Evolutionary conservation across 1,284 basidiomycete genomes (phyloP).

Genomic region (Xerocomus minutiporus): DNA sequence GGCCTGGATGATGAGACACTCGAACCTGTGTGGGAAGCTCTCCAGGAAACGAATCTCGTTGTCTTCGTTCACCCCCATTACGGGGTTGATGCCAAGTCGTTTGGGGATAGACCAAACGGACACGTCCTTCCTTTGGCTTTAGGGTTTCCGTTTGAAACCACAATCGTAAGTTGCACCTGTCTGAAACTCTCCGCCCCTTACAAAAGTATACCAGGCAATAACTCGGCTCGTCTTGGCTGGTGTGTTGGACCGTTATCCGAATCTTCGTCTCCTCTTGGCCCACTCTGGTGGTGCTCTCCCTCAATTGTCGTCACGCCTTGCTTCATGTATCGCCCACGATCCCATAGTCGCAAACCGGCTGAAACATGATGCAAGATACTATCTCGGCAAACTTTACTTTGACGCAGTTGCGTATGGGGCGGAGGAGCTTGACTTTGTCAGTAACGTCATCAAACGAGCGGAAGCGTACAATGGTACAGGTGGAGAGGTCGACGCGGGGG

Average conservation of each 20-base stretch:
- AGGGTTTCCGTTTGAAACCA: conserved; percentile 87
- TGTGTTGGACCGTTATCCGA: conserved; percentile 71
- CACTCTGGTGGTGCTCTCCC: conserved; percentile 83
- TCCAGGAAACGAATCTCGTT: conserved; percentile 62
- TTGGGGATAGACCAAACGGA: conserved; percentile 74
- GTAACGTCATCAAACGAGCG: conserved; percentile 63
- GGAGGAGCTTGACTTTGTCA: conserved; percentile 76
- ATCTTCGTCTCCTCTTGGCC: conserved; percentile 71
- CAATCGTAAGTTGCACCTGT: conserved; percentile 52
- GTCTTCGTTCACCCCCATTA: conserved; percentile 84
- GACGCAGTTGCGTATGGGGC: conserved; percentile 83
- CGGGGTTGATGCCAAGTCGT: conserved; percentile 61
- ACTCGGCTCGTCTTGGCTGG: conserved; percentile 79
- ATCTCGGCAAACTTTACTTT: conserved; percentile 73
- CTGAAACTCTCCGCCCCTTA: conserved; percentile 3
- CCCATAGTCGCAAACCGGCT: conserved; percentile 70
- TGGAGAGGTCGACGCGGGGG: conserved; percentile 29
- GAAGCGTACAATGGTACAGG: conserved; percentile 42
- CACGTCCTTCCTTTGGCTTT: conserved; percentile 82
- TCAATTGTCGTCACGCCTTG: conserved; percentile 74
- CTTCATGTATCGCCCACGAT: conserved; percentile 81
- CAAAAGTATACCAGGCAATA: conserved; percentile 48
- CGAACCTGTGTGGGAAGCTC: conserved; percentile 73
- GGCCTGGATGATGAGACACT: conserved; percentile 75
- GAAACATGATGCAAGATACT: conserved; percentile 78